Conservation (phyloP, 495 filamentous ascomycete species). For the Penicillium soppii region DNA sequence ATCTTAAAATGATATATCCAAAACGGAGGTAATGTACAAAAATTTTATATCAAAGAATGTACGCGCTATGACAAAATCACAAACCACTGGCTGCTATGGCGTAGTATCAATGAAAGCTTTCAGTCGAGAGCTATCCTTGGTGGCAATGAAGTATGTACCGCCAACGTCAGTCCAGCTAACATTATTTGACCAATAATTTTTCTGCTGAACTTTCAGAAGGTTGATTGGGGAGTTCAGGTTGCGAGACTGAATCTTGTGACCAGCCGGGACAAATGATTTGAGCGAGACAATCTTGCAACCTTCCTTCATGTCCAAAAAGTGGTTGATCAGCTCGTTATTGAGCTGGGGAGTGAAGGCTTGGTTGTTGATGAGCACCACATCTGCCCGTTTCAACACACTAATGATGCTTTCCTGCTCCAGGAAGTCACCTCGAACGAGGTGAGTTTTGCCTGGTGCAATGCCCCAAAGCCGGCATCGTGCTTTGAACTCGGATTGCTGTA, state of each 20-base stretch:
- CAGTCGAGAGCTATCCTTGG: constrained; percentile 65
- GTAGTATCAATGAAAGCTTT: constrained; percentile 46
- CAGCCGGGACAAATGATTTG: constrained; percentile 74
- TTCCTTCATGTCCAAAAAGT: constrained; percentile 93
- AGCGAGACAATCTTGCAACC: constrained; percentile 85
- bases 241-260: constrained; percentile 64
- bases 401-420: constrained; percentile 69
- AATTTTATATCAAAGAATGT: constrained; percentile 9
- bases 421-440: constrained; percentile 83
- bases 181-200: constrained; percentile 73
- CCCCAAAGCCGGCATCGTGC: constrained; percentile 89
- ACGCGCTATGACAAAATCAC: constrained; percentile 1
- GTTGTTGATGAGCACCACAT: constrained; percentile 96
- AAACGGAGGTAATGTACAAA: constrained; percentile 22
- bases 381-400: constrained; percentile 72
- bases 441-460: constrained; percentile 71
- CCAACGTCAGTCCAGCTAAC: constrained; percentile 90
- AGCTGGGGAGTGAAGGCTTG: constrained; percentile 86
- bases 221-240: constrained; percentile 76
- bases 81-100: constrained; percentile 16
- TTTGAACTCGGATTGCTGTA: constrained; percentile 82
- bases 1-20: constrained; percentile 19
- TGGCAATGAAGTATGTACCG: constrained; percentile 85
- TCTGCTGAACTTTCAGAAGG: constrained; percentile 69
- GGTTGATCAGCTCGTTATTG: constrained; percentile 80